Evolutionary conservation across 805 yeast genomes (phyloP).

Genomic region (Kregervanrija fluxuum): DNA sequence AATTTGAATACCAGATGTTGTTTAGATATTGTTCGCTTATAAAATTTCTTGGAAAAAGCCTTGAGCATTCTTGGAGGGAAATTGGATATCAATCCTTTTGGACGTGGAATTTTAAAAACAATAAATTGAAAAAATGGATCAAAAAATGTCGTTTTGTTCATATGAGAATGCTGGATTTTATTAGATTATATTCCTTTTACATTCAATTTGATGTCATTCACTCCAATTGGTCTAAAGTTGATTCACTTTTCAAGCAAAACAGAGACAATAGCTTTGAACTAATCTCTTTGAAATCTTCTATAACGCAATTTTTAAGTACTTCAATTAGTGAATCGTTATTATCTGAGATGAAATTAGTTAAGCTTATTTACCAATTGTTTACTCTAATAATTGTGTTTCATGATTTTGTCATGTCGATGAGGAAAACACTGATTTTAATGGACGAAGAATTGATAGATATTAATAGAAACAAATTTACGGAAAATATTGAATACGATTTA

Average conservation of each 20-base stretch:
- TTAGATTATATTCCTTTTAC: constrained; percentile 48
- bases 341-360: constrained; percentile 49
- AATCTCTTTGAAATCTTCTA: constrained; percentile 35
- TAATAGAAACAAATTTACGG: constrained; percentile 29
- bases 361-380: constrained; percentile 37
- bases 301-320: constrained; percentile 55
- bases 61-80: constrained; percentile 68
- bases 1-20: constrained; percentile 72
- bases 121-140: constrained; percentile 45
- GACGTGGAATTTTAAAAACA: constrained; percentile 42
- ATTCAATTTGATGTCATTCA: constrained; percentile 55
- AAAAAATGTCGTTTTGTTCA: constrained; percentile 49
- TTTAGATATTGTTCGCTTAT: constrained; percentile 63
- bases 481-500: constrained; percentile 32
- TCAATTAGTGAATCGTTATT: constrained; percentile 60
- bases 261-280: constrained; percentile 22
- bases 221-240: constrained; percentile 40
- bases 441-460: constrained; percentile 38
- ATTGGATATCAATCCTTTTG: constrained; percentile 60
- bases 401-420: constrained; percentile 42
- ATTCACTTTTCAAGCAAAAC: constrained; percentile 14
- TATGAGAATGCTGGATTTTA: constrained; percentile 47
- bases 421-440: constrained; percentile 46
- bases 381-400: constrained; percentile 42
- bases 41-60: constrained; percentile 51